Evolutionary conservation across 805 yeast species (phyloP).

Genomic region (Wickerhamomyces bovis): DNA sequence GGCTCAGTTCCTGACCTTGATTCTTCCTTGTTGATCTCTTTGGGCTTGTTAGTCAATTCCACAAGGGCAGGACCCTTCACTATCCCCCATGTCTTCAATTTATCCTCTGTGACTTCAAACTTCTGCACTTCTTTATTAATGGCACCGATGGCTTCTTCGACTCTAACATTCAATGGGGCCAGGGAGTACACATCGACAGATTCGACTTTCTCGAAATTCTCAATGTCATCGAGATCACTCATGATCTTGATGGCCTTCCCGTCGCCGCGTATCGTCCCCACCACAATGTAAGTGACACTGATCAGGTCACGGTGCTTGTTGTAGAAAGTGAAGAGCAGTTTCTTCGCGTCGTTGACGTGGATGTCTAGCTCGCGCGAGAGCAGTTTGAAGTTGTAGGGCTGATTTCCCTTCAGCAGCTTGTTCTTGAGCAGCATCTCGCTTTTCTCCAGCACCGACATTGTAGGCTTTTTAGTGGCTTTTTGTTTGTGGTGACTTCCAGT

Average conservation of each 20-base stretch:
- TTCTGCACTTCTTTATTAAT: constrained; percentile 7
- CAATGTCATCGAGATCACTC: constrained; percentile 21
- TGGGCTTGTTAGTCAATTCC: not conserved
- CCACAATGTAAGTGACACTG: constrained; percentile 35
- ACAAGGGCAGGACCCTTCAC: constrained; percentile 20
- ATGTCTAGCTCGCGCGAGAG: constrained; percentile 36
- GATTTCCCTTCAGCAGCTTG: not conserved
- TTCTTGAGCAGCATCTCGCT: constrained; percentile 1
- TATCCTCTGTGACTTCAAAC: constrained; percentile 8
- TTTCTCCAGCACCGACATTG: not conserved
- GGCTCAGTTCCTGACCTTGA: not conserved
- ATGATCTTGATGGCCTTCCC: constrained; percentile 20
- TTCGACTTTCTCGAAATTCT: constrained; percentile 25
- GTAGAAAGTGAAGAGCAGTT: constrained; percentile 33
- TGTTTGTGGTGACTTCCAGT: too few species aligned
- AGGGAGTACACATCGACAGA: constrained; percentile 37
- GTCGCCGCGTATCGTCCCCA: constrained; percentile 27
- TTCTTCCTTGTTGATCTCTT: not conserved
- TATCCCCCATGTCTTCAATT: constrained; percentile 19
- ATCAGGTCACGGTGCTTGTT: constrained; percentile 30
- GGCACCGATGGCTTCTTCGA: constrained; percentile 14
- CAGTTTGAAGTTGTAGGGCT: constrained; percentile 34
- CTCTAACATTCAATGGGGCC: constrained; percentile 15
- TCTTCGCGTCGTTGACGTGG: constrained; percentile 34
- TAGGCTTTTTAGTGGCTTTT: too few species aligned